phyloP scores from a whole-genome alignment of 2,329 filamentous ascomycete genomes.

The Cladobotryum protrusum region DNA sequence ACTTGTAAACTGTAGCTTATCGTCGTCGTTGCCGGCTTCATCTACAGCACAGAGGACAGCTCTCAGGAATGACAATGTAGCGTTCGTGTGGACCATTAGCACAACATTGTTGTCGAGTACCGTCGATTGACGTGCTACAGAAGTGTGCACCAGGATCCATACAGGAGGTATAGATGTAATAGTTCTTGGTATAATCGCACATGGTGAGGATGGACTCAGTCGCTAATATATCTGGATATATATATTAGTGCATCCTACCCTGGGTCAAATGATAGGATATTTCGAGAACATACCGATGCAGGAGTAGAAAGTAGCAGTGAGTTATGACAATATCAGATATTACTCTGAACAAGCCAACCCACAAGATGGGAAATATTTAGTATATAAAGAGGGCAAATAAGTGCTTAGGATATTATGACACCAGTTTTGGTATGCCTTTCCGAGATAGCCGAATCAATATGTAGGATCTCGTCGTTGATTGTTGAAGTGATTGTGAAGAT shows the following conservation, averaged over 20 bases:
- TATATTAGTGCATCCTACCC: too few relatives aligned
- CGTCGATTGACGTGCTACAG: constrained; percentile 63
- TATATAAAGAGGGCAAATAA: too few relatives aligned
- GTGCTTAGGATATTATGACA: too few relatives aligned
- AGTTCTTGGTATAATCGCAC: constrained; percentile 67
- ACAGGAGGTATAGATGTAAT: constrained; percentile 69
- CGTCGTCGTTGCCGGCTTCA: constrained; percentile 11
- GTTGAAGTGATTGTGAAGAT: not conserved
- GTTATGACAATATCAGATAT: too few relatives aligned
- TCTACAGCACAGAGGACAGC: constrained; percentile 43
- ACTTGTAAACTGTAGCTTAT: too few relatives aligned
- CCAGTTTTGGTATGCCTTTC: too few relatives aligned
- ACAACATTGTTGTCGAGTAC: constrained; percentile 53
- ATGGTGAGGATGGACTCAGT: constrained; percentile 29
- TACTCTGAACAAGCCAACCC: too few relatives aligned
- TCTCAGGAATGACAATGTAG: constrained; percentile 63
- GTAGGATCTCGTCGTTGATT: not conserved
- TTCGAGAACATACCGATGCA: too few relatives aligned
- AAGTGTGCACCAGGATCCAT: constrained; percentile 64
- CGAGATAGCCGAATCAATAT: too few relatives aligned
- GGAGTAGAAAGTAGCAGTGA: too few relatives aligned
- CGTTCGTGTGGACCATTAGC: constrained; percentile 63
- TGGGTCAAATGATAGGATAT: too few relatives aligned
- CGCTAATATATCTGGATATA: not conserved
- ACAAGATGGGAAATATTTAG: too few relatives aligned